phyloP scores from a whole-genome alignment of 1,139 yeast species.

The Groenewaldozyma auringiensis region DNA sequence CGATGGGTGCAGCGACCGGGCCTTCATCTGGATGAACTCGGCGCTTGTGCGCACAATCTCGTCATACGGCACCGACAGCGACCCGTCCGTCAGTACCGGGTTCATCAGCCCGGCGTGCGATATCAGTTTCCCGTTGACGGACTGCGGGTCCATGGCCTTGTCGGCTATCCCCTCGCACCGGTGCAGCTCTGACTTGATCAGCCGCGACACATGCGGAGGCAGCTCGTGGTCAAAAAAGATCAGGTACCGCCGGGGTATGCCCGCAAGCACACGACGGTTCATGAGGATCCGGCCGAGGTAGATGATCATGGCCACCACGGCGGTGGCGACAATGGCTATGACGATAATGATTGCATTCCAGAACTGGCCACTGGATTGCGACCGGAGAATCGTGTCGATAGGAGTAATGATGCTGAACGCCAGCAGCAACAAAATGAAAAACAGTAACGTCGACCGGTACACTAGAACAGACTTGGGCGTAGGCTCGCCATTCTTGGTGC shows the following conservation, averaged over 20 bases:
- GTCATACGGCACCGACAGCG: slow-evolving; percentile 56
- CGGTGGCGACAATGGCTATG: slow-evolving; percentile 58
- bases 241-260: slow-evolving; percentile 68
- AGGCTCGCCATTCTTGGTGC: slow-evolving; percentile 1
- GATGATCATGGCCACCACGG: slow-evolving; percentile 42
- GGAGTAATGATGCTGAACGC: slow-evolving; percentile 63
- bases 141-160: slow-evolving; percentile 45
- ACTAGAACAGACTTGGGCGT: slow-evolving; percentile 26
- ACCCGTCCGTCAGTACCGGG: slow-evolving; percentile 34
- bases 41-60: slow-evolving; percentile 43
- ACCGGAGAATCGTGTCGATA: slow-evolving; percentile 66
- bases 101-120: slow-evolving; percentile 57
- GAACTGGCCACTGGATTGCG: slow-evolving; percentile 48
- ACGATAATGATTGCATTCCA: slow-evolving; percentile 70
- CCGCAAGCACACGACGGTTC: slow-evolving; percentile 52
- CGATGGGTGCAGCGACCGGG: slow-evolving; percentile 39
- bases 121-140: slow-evolving; percentile 30
- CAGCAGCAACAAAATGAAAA: slow-evolving; percentile 44
- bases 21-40: slow-evolving; percentile 35
- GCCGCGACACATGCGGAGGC: slow-evolving; percentile 41
- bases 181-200: slow-evolving; percentile 39
- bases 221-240: slow-evolving; percentile 57
- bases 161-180: slow-evolving; percentile 42
- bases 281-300: slow-evolving; percentile 49
- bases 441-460: slow-evolving; percentile 47